A percentile compares a stretch with the other conserved stretches of the same genome.
phyloP scores from a whole-genome alignment of 2,329 filamentous ascomycete species.

The Pestalotiopsis sp. region DNA sequence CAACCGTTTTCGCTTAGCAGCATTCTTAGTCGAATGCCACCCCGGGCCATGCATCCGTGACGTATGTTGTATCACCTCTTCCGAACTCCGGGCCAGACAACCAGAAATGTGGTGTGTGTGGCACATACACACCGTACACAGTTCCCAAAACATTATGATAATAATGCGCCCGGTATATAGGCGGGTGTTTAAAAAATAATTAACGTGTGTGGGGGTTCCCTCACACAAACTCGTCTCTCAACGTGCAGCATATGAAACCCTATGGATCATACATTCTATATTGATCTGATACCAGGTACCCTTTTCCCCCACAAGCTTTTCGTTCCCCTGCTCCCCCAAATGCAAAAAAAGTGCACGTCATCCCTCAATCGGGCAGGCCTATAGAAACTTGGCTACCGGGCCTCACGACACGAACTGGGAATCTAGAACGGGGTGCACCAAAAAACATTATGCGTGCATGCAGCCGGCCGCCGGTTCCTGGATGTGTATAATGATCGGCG shows the following conservation, averaged over 20 bases:
- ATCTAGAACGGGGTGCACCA: background rate
- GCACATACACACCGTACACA: no score
- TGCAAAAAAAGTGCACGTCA: background rate
- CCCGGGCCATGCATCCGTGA: background rate
- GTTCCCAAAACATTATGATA: background rate
- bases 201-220: background rate
- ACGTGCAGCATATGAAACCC: background rate
- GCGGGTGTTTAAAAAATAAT: background rate
- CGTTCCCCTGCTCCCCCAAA: no score
- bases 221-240: background rate
- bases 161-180: background rate
- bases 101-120: no score
- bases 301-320: background rate
- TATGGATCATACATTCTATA: background rate
- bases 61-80: background rate
- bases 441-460: background rate
- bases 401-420: background rate
- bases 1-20: background rate
- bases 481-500: background rate
- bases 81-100: background rate
- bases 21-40: background rate
- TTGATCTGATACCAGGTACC: background rate
- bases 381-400: background rate
- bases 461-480: background rate
- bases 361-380: background rate